Conservation (phyloP, 1,284 basidiomycete genomes). For the Moesziomyces parantarcticus region DNA sequence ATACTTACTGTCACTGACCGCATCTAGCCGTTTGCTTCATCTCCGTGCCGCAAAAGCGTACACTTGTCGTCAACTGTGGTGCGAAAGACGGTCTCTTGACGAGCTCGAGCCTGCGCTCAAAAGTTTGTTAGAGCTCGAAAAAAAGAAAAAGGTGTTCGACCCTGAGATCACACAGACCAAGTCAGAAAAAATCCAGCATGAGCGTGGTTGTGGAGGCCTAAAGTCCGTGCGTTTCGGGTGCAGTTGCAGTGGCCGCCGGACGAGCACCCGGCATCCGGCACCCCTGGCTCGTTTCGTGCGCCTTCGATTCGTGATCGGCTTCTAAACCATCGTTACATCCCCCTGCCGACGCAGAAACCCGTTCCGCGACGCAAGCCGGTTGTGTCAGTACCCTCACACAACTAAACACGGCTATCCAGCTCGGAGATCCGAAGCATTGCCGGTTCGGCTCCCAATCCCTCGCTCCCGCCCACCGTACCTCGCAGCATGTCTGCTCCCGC, state of each 20-base stretch:
- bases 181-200: background rate
- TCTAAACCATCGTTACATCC: too few species aligned
- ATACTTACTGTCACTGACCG: background rate
- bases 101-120: background rate
- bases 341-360: too few species aligned
- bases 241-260: too few species aligned
- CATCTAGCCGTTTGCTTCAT: too few species aligned
- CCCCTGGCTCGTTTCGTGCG: background rate
- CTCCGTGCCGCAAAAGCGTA: too few species aligned
- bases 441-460: conserved; percentile 9
- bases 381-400: background rate
- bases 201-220: background rate
- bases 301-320: background rate
- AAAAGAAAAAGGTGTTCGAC: background rate
- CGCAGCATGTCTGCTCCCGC: conserved; percentile 27
- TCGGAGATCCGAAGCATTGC: conserved; percentile 29
- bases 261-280: background rate
- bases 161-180: background rate
- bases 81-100: too few species aligned
- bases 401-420: conserved; percentile 27
- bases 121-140: background rate
- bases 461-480: background rate
- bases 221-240: background rate
- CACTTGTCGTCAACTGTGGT: too few species aligned
- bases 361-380: too few species aligned